Conservation (phyloP, 2,329 filamentous ascomycete genomes). For the Blastomyces parvus region DNA sequence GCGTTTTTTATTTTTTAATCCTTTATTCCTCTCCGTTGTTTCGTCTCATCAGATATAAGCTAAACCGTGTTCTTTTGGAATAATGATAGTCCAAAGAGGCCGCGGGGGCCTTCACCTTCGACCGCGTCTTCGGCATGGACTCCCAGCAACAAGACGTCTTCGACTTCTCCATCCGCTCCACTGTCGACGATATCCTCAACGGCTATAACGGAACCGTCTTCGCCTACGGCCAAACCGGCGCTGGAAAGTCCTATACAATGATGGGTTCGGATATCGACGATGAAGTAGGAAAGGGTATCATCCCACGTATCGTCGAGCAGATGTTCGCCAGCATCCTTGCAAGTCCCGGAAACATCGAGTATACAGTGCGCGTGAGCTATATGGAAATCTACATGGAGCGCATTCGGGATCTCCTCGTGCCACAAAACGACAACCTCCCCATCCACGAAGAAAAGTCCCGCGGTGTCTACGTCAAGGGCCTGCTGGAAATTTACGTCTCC, state of each 20-base stretch:
- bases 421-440: conserved; percentile 90
- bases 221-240: conserved; percentile 95
- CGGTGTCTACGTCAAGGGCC: conserved; percentile 91
- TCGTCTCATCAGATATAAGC: conserved; percentile 2
- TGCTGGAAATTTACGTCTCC: conserved; percentile 90
- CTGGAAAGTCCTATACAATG: conserved; percentile 99
- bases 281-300: conserved; percentile 78
- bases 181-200: conserved; percentile 95
- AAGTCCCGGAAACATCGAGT: conserved; percentile 88
- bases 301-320: conserved; percentile 92
- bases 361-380: conserved; percentile 96
- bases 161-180: conserved; percentile 91
- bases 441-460: conserved; percentile 97
- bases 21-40: not conserved
- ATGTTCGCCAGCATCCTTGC: conserved; percentile 93
- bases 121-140: conserved; percentile 92
- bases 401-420: conserved; percentile 84
- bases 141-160: conserved; percentile 90
- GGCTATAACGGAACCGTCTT: conserved; percentile 99
- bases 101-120: conserved; percentile 84
- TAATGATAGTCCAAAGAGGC: conserved; percentile 64
- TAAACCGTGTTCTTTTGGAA: conserved; percentile 11
- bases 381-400: conserved; percentile 99
- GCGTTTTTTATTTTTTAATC: not conserved
- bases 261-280: conserved; percentile 94